phyloP scores from a whole-genome alignment of 495 filamentous ascomycete species.

The Astrothelium macrocarpum region DNA sequence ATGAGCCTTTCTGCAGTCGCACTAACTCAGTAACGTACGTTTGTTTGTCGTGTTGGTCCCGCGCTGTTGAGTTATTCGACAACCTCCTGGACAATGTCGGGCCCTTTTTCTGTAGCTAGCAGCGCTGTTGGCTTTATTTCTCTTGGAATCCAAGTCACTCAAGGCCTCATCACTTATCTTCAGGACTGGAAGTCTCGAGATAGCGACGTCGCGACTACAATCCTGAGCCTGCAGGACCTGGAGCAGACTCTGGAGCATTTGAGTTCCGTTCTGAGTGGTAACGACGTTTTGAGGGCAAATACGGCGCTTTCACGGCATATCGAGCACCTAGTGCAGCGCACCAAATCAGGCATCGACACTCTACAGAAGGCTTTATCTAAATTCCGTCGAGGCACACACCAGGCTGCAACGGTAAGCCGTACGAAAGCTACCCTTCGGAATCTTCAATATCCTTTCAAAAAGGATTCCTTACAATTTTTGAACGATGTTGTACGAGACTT shows the following conservation, averaged over 20 bases:
- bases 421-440: background rate
- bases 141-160: background rate
- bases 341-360: background rate
- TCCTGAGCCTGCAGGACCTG: background rate
- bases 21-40: background rate
- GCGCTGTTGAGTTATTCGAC: background rate
- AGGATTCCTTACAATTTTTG: slow-evolving; percentile 4
- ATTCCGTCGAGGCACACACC: background rate
- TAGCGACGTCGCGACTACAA: background rate
- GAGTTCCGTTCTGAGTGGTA: background rate
- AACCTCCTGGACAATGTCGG: background rate
- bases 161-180: background rate
- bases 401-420: background rate
- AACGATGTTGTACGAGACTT: background rate
- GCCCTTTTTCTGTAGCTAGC: background rate
- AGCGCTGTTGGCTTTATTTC: background rate
- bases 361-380: background rate
- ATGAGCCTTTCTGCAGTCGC: background rate
- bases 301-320: background rate
- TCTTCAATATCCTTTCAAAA: slow-evolving; percentile 1
- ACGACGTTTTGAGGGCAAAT: slow-evolving; percentile 1
- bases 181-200: slow-evolving; percentile 3
- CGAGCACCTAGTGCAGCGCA: background rate
- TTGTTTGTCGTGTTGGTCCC: background rate
- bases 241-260: slow-evolving; percentile 5